Evolutionary conservation across 768 basidiomycete species (phyloP).

Genomic region (Lentinula guzmanii): DNA sequence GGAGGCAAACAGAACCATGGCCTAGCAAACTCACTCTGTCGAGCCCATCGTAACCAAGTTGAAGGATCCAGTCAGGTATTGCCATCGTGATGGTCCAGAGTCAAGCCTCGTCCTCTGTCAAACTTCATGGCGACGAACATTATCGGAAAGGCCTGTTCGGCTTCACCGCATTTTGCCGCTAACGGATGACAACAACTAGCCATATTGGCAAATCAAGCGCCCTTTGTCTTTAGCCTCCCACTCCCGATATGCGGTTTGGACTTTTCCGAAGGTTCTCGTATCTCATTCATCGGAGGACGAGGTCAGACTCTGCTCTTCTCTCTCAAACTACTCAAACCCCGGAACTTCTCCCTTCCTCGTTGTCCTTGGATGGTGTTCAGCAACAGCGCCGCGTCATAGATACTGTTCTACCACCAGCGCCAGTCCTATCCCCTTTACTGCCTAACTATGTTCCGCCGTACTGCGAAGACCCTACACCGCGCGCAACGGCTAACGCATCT

Average conservation of each 20-base stretch:
- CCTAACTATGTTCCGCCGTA: not conserved
- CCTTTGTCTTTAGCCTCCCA: not conserved
- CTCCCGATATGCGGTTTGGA: not conserved
- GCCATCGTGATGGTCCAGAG: not conserved
- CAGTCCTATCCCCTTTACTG: conserved; percentile 1
- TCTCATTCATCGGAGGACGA: conserved; percentile 5
- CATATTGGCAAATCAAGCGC: not conserved
- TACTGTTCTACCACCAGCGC: not conserved
- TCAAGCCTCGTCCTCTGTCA: not conserved
- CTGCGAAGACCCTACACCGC: not conserved
- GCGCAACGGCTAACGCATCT: not conserved
- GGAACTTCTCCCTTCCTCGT: not conserved
- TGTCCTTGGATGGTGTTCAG: not conserved
- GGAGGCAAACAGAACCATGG: not conserved
- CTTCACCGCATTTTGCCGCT: no score
- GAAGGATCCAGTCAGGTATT: conserved; percentile 19
- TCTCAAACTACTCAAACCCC: not conserved
- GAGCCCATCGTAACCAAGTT: conserved; percentile 30
- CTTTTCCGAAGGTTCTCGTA: conserved; percentile 4
- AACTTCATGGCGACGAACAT: not conserved
- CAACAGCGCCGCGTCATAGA: not conserved
- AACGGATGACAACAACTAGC: no score
- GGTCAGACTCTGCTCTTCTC: conserved; percentile 1
- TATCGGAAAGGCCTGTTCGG: no score
- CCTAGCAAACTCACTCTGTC: conserved; percentile 19